Evolutionary conservation across 1,284 basidiomycete species (phyloP).

Genomic region (Psilocybe mexicana): DNA sequence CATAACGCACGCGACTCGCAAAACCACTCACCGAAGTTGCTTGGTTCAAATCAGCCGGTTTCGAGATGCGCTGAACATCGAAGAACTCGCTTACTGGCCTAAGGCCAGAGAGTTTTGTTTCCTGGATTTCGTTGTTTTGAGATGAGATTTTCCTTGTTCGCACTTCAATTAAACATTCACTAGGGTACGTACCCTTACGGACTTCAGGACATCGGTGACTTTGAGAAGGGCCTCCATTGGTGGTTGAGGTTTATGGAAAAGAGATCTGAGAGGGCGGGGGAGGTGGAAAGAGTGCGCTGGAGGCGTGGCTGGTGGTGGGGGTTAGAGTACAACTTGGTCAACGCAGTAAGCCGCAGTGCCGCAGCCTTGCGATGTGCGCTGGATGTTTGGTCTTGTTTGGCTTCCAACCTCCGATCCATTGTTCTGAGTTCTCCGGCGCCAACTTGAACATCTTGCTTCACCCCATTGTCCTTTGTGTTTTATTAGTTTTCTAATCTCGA

Average conservation of each 20-base stretch:
- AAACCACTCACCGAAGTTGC: slow-evolving; percentile 60
- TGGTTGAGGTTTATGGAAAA: slow-evolving; percentile 15
- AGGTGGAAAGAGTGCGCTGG: slow-evolving; percentile 16
- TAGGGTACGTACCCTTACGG: slow-evolving; percentile 54
- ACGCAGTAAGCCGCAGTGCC: slow-evolving; percentile 24
- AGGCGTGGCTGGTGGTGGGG: slow-evolving; percentile 19
- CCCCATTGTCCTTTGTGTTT: slow-evolving; percentile 1
- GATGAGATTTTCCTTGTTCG: background rate
- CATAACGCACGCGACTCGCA: background rate
- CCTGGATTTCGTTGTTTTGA: slow-evolving; percentile 42
- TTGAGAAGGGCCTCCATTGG: slow-evolving; percentile 64
- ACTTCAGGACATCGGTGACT: slow-evolving; percentile 68
- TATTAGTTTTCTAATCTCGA: background rate
- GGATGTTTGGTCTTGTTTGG: slow-evolving; percentile 22
- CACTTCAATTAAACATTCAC: background rate
- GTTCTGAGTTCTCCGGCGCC: background rate
- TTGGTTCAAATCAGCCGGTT: slow-evolving; percentile 73
- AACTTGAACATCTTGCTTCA: background rate
- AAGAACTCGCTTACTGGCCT: slow-evolving; percentile 85
- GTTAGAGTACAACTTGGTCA: slow-evolving; percentile 16
- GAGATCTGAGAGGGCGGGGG: slow-evolving; percentile 12
- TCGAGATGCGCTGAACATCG: slow-evolving; percentile 85
- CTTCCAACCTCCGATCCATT: slow-evolving; percentile 13
- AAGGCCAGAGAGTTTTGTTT: slow-evolving; percentile 82
- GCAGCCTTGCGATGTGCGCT: slow-evolving; percentile 16